These are phyloP conservation scores for Chlamydomonas eustigma DNA, from an alignment of 139 green algal genomes.

Conservation along the genomic window DNA sequence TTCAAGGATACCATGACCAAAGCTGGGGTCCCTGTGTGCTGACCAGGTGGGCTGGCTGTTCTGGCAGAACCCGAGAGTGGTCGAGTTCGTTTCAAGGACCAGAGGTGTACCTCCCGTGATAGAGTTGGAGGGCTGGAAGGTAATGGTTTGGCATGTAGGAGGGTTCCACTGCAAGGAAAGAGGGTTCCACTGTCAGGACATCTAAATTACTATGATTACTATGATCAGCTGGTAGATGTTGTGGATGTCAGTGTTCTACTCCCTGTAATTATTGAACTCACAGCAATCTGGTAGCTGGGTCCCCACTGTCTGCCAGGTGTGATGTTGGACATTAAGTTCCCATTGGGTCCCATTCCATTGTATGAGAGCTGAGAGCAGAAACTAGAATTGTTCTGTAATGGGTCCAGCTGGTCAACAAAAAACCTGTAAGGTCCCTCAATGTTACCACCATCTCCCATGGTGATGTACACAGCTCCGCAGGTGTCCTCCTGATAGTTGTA, in stretches of 20 bases:
- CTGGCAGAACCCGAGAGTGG: conserved; percentile 37
- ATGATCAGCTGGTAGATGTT: background rate
- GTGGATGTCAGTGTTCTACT: background rate
- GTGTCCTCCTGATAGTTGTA: conserved; percentile 35
- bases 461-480: conserved; percentile 26
- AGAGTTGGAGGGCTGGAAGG: conserved; percentile 15
- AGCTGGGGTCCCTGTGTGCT: conserved; percentile 49
- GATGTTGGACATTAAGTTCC: too few species aligned
- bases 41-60: conserved; percentile 49
- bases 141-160: conserved; percentile 18
- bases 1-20: too few species aligned
- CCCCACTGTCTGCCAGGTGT: background rate
- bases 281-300: background rate
- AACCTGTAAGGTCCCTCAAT: conserved; percentile 26
- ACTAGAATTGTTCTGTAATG: background rate
- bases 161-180: background rate
- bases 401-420: conserved; percentile 22
- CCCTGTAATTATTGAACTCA: background rate
- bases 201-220: too few species aligned
- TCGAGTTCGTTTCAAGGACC: background rate
- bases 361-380: background rate
- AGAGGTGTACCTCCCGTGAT: conserved; percentile 17
- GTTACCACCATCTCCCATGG: conserved; percentile 31
- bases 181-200: too few species aligned
- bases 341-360: background rate